phyloP scores from a whole-genome alignment of 805 yeast species.

The Metschnikowia corniflorae region DNA sequence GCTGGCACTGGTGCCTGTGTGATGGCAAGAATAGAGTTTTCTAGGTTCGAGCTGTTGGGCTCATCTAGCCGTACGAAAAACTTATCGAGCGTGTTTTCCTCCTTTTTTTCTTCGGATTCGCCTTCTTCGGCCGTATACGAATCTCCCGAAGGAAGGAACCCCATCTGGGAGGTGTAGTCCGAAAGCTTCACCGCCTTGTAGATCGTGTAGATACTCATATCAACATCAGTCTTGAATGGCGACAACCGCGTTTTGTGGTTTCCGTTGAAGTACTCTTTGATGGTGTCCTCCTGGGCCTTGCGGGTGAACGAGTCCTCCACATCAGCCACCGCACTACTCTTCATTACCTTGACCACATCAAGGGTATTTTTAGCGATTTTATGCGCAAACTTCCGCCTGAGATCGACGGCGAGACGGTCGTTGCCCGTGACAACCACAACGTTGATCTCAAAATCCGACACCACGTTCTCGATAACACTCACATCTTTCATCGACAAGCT shows the following conservation, averaged over 20 bases:
- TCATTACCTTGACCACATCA: slow-evolving; percentile 57
- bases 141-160: slow-evolving; percentile 43
- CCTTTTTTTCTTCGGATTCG: slow-evolving; percentile 12
- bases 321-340: slow-evolving; percentile 75
- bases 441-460: slow-evolving; percentile 58
- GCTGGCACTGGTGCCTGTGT: slow-evolving; percentile 35
- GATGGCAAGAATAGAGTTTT: slow-evolving; percentile 72
- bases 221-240: slow-evolving; percentile 82
- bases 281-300: slow-evolving; percentile 68
- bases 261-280: slow-evolving; percentile 90
- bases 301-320: slow-evolving; percentile 67
- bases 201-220: slow-evolving; percentile 55
- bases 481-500: slow-evolving; percentile 50
- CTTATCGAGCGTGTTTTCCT: slow-evolving; percentile 32
- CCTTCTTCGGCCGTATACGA: slow-evolving; percentile 33
- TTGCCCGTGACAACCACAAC: slow-evolving; percentile 69
- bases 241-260: slow-evolving; percentile 59
- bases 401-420: slow-evolving; percentile 63
- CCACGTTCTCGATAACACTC: slow-evolving; percentile 51
- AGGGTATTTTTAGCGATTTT: slow-evolving; percentile 30
- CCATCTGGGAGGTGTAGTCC: slow-evolving; percentile 33
- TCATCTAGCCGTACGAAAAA: slow-evolving; percentile 36
- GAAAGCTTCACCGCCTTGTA: slow-evolving; percentile 52
- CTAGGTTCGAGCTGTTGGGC: slow-evolving; percentile 53
- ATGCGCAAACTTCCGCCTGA: slow-evolving; percentile 48